These are phyloP conservation scores for Biscogniauxia marginata DNA, from an alignment of 2,329 filamentous ascomycete genomes.

Conservation along the genomic window DNA sequence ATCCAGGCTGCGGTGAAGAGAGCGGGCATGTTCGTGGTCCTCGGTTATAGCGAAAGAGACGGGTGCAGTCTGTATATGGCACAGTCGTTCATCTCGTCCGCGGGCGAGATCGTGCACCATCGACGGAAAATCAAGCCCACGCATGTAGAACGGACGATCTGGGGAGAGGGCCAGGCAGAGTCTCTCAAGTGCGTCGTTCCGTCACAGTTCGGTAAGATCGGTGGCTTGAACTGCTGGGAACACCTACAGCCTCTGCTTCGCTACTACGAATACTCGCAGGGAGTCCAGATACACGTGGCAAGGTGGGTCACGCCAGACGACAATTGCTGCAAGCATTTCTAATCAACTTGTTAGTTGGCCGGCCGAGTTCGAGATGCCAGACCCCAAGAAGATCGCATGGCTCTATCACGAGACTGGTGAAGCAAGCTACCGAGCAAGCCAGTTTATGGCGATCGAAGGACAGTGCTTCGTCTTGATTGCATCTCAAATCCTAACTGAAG, in stretches of 20 bases:
- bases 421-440: constrained; percentile 35
- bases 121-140: constrained; percentile 52
- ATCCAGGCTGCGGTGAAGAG: constrained; percentile 42
- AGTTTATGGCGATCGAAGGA: constrained; percentile 44
- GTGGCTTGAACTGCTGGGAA: constrained; percentile 56
- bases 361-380: constrained; percentile 36
- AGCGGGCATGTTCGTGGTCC: constrained; percentile 44
- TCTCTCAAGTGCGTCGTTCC: constrained; percentile 53
- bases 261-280: constrained; percentile 36
- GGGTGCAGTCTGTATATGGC: constrained; percentile 46
- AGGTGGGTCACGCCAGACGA: constrained; percentile 17
- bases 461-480: constrained; percentile 41
- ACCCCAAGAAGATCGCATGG: constrained; percentile 35
- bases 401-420: constrained; percentile 36
- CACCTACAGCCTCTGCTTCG: constrained; percentile 52
- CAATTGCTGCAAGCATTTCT: constrained; percentile 8
- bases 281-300: constrained; percentile 35
- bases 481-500: constrained; percentile 40
- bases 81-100: constrained; percentile 51
- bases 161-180: constrained; percentile 56
- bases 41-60: constrained; percentile 51
- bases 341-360: constrained; percentile 29
- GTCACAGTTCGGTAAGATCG: constrained; percentile 50
- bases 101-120: constrained; percentile 44
- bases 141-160: constrained; percentile 47